Conservation (phyloP, 2,329 filamentous ascomycete species). For the Colletotrichum gloeosporioides region DNA sequence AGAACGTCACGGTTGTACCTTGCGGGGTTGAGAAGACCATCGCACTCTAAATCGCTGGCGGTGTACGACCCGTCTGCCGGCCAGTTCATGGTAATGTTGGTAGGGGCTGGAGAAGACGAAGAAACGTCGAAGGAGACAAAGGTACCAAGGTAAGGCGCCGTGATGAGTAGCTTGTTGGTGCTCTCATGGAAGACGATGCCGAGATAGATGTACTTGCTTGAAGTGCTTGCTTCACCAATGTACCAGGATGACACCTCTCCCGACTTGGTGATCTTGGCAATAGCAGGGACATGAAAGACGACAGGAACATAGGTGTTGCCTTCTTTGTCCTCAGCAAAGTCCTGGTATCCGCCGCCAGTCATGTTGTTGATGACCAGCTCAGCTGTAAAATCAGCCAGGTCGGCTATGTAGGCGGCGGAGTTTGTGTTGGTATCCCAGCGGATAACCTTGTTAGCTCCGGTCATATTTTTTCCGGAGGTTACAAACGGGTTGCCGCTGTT, state of each 20-base stretch:
- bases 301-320: not conserved
- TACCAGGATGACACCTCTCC: not conserved
- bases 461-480: not conserved
- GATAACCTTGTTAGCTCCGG: not conserved
- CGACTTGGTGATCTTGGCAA: not conserved
- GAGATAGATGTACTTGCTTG: not conserved
- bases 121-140: not conserved
- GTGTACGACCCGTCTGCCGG: not conserved
- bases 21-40: not conserved
- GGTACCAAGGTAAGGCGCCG: not conserved
- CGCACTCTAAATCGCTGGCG: not conserved
- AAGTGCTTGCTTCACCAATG: not conserved
- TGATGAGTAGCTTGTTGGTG: not conserved
- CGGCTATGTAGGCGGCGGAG: not conserved
- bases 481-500: not conserved
- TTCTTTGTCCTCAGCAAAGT: not conserved
- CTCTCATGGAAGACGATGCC: not conserved
- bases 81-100: not conserved
- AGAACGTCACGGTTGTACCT: not conserved
- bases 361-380: not conserved
- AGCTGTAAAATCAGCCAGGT: not conserved
- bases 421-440: not conserved
- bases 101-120: not conserved
- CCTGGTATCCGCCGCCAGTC: not conserved
- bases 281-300: not conserved